Evolutionary conservation across 768 basidiomycete species (phyloP).

Genomic region (Leucocoprinus birnbaumii): DNA sequence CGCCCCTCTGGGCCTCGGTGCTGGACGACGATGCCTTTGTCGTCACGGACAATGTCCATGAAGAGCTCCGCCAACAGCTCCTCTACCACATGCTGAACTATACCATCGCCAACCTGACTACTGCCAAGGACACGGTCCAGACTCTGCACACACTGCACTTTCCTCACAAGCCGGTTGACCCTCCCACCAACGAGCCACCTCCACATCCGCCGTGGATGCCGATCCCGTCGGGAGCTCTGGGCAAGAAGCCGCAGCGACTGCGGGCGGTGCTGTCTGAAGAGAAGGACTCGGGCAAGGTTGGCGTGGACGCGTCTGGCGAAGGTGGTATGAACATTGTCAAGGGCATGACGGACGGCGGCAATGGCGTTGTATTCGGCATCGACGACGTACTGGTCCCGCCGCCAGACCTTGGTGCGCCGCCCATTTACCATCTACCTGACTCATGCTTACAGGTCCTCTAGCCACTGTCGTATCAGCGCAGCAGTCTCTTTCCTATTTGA

Average conservation of each 20-base stretch:
- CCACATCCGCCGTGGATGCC: conserved; percentile 87
- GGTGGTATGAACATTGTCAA: conserved; percentile 70
- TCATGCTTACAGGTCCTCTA: conserved; percentile 24
- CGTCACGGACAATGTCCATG: conserved; percentile 76
- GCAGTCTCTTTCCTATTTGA: conserved; percentile 68
- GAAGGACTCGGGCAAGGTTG: conserved; percentile 50
- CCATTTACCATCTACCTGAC: neutral
- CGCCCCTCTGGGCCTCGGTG: conserved; percentile 34
- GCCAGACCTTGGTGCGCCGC: conserved; percentile 60
- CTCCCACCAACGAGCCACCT: conserved; percentile 66
- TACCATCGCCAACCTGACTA: conserved; percentile 48
- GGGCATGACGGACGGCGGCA: conserved; percentile 52
- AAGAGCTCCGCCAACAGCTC: conserved; percentile 83
- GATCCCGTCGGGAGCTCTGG: conserved; percentile 76
- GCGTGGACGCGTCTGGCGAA: conserved; percentile 77
- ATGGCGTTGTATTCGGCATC: conserved; percentile 79
- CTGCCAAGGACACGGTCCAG: conserved; percentile 31
- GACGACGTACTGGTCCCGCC: conserved; percentile 75
- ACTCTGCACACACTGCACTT: conserved; percentile 66
- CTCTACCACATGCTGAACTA: conserved; percentile 94
- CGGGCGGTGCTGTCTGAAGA: conserved; percentile 53
- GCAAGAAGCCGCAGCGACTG: conserved; percentile 78
- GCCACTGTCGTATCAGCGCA: conserved; percentile 60
- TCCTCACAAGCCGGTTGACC: conserved; percentile 56
- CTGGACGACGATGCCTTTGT: conserved; percentile 34